phyloP scores from a whole-genome alignment of 306 rosid species.

The Erythrophleum fordii region DNA sequence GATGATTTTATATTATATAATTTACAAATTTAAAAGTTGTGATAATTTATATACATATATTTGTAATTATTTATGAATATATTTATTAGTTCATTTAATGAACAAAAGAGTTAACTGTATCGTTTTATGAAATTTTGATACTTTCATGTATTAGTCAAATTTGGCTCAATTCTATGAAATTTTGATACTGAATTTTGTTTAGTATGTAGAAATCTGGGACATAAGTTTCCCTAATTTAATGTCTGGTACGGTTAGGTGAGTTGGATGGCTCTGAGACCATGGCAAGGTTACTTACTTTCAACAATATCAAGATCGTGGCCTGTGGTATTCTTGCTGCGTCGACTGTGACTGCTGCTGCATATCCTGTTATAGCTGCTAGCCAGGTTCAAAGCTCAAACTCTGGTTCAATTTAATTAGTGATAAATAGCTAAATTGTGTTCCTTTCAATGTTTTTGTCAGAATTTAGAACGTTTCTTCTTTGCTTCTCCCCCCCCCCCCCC shows the following conservation, averaged over 20 bases:
- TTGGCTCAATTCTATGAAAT: too few species aligned
- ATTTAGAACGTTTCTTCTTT: background rate
- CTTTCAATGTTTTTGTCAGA: background rate
- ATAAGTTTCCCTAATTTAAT: conserved; percentile 9
- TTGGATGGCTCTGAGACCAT: conserved; percentile 50
- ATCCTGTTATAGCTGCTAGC: conserved; percentile 80
- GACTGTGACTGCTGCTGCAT: conserved; percentile 63
- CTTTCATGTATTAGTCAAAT: background rate
- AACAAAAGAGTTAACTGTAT: too few species aligned
- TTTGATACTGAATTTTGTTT: background rate
- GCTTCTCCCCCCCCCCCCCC: background rate
- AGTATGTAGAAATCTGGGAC: background rate
- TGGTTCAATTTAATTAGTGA: background rate
- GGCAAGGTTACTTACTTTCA: conserved; percentile 42
- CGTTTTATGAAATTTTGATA: too few species aligned
- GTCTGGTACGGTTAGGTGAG: conserved; percentile 44
- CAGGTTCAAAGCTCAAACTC: conserved; percentile 64
- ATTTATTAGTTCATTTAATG: too few species aligned
- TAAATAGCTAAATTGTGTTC: background rate
- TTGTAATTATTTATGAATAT: too few species aligned
- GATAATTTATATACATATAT: too few species aligned
- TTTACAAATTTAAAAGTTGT: too few species aligned
- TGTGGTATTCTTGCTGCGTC: conserved; percentile 88
- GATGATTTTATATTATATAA: too few species aligned
- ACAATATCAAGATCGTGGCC: conserved; percentile 61